Percentiles rank a stretch among this genome's conserved stretches.
Evolutionary conservation across 164 flowering plant species (phyloP).

Genomic region (Pachysandra terminalis): DNA sequence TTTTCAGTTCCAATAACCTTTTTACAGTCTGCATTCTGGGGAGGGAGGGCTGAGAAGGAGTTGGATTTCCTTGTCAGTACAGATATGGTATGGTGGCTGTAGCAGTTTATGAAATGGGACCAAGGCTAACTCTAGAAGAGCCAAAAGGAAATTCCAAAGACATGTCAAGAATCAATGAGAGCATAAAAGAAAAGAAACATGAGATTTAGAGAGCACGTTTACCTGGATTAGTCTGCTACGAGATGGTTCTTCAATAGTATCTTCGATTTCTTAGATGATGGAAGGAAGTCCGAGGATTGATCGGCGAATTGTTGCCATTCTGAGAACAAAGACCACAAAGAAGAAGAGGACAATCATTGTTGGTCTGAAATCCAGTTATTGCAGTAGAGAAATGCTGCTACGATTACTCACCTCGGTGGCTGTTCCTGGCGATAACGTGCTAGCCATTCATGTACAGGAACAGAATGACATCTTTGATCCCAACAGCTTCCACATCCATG

Average conservation of each 20-base stretch:
- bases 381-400: constrained; percentile 37
- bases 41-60: no score
- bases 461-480: constrained; percentile 31
- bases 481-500: constrained; percentile 45
- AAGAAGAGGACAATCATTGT: constrained; percentile 30
- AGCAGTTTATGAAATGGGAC: no score
- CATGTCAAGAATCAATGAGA: no score
- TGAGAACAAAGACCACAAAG: constrained; percentile 15
- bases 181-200: no score
- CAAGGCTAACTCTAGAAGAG: no score
- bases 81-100: no score
- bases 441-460: constrained; percentile 42
- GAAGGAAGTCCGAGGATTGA: background rate
- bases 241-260: background rate
- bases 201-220: background rate
- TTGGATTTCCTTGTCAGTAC: no score
- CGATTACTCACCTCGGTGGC: constrained; percentile 23
- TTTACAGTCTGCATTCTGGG: no score
- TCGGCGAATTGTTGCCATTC: constrained; percentile 7
- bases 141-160: no score
- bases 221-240: background rate
- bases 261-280: background rate
- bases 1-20: no score
- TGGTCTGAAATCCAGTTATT: constrained; percentile 34
- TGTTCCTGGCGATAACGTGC: constrained; percentile 26